Evolutionary conservation across 2,329 filamentous ascomycete species (phyloP), one percentile per base, ranked within the genome.

Genomic region (Cladosporium sp.): DNA sequence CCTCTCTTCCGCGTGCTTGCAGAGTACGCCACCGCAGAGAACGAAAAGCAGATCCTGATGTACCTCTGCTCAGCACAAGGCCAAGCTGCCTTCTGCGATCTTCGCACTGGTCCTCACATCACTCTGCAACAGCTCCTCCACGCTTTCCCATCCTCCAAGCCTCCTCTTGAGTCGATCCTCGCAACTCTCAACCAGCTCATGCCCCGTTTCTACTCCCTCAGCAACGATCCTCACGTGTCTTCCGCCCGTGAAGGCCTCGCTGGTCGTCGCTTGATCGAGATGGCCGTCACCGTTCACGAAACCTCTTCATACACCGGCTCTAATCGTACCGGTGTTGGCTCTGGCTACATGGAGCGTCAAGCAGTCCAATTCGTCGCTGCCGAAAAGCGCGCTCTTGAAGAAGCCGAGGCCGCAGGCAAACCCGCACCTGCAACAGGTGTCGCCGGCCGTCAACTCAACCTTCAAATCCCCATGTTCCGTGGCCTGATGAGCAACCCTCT

Each of bases 151-250:
- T 95, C 89, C 35, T 83, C 88, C 6, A 88, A 89, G 65, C 93
- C 93, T 47, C 90, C 92, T 3, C 76, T 98, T 60, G 87, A 93
- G 49, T 76, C 83, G 53, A 76, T 98, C 9, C 78, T 96, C 30
- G 87, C 86, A 2, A 80, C 86, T 38, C 80, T 96, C 47, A 87
- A 86, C 61, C 86, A 88, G 42, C 78, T 97, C 45, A 97, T 97
- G 92, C 93, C 93, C 2, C 87, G 93, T 53, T 98, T 98, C 75
- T 98, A 98, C 74, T 97, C 92, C 3, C 82, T 98, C 12, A 96
- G 91, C 48, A 96, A 95, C 67, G 93, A 98, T 63, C 93, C 93
- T 0, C 88, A 93, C 56, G 83, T 94, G 58, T 85, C 82, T 2
- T 86, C 80, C 54, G 79, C 80, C 55, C 78, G 83, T 18, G 79